Percentiles rank a stretch among this genome's conserved stretches.
Conservation (phyloP, 1,284 basidiomycete genomes). For the Leccinum subrobustum region DNA sequence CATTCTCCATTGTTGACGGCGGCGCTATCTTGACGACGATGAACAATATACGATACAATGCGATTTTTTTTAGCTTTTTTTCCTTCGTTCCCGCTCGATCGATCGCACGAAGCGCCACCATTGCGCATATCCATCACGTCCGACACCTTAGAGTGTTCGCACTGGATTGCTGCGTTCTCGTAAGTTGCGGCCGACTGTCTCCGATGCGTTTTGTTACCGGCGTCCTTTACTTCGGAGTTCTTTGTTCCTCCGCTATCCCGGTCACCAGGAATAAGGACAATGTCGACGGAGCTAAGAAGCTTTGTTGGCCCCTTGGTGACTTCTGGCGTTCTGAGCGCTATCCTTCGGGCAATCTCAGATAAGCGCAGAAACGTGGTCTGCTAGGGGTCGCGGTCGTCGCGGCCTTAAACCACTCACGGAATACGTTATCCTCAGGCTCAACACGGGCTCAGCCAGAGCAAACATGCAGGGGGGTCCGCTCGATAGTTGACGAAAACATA, state of each 20-base stretch:
- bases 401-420: background rate
- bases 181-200: constrained; percentile 15
- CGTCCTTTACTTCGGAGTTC: constrained; percentile 2
- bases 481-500: constrained; percentile 3
- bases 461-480: constrained; percentile 3
- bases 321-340: constrained; percentile 14
- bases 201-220: constrained; percentile 8
- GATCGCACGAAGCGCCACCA: constrained; percentile 21
- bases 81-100: constrained; percentile 14
- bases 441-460: background rate
- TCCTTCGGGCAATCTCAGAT: constrained; percentile 24
- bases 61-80: background rate
- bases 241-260: constrained; percentile 11
- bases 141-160: background rate
- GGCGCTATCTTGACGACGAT: constrained; percentile 8
- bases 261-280: constrained; percentile 20
- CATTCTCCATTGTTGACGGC: constrained; percentile 10
- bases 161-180: constrained; percentile 13
- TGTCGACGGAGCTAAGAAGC: constrained; percentile 18
- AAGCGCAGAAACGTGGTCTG: constrained; percentile 2
- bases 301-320: constrained; percentile 8
- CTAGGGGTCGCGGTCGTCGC: constrained; percentile 5
- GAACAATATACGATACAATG: constrained; percentile 2
- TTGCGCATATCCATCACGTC: constrained; percentile 7
- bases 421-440: background rate